Base-by-base conservation (phyloP, 805 yeast species). In the Saturnispora galanensis region DNA sequence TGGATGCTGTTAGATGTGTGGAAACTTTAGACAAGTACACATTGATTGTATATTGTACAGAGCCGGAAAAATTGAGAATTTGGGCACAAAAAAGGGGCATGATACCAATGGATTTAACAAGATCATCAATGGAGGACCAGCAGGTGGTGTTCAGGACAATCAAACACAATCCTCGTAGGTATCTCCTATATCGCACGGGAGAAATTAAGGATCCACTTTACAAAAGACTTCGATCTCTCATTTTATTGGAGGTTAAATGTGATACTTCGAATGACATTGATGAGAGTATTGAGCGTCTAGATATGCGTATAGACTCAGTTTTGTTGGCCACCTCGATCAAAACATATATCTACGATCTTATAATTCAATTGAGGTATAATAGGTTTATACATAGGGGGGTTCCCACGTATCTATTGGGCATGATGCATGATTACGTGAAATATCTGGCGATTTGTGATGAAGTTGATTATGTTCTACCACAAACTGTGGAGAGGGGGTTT, bases 291-390 rank as follows among this genome's bases (percentile, higher is more conserved):
- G 15, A 29, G 13, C 13, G 11, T 3, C 31, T 15, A 11, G 4
- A 13, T 4, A 17, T 17, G 13, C 15, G 31, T 17, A 13, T 32
- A 21, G 34, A 30, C 15, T 40, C 42, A 5, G 32, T 41, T 35
- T 12, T 35, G 16, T 15, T 42, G 18, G 45, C 32, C 7, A 35
- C 41, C 2, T 37, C 41, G 10, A 37, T 79, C 29, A 56, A 56
- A 37, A 56, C 80, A 5, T 80, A 79, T 51, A 68, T 76, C 48
- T 74, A 76, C 48, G 84, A 79, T 55, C 66, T 80, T 11, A 56
- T 76, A 2, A 64, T 78, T 2, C 74, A 69, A 52, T 52, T 73
- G 2, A 61, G 86, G 37, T 68, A 69, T 43, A 81, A 79, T 52
- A 55, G 85, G 35, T 69, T 76, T 56, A 76, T 77, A 2, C 48